Conservation (phyloP, 2,329 filamentous ascomycete species). For the Furcasterigmium sp. region DNA sequence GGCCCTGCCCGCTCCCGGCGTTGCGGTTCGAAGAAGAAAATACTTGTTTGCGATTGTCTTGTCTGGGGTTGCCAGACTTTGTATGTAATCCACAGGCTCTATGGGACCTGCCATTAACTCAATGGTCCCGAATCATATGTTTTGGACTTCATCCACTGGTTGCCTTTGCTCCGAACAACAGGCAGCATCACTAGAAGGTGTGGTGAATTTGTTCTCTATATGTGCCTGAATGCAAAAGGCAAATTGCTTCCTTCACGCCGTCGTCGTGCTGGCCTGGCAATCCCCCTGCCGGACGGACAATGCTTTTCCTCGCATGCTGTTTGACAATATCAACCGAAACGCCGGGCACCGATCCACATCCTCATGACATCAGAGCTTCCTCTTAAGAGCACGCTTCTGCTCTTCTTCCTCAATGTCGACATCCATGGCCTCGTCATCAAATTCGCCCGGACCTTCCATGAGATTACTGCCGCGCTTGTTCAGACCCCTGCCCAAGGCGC, state of each 20-base stretch:
- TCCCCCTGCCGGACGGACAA: too few relatives aligned
- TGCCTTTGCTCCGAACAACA: too few relatives aligned
- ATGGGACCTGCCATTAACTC: neutral
- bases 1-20: neutral
- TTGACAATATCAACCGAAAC: neutral
- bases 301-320: too few relatives aligned
- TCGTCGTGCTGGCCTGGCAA: too few relatives aligned
- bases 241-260: too few relatives aligned
- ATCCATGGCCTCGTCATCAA: constrained; percentile 48
- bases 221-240: too few relatives aligned
- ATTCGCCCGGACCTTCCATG: constrained; percentile 35
- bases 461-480: constrained; percentile 19
- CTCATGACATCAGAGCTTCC: constrained; percentile 41
- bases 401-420: constrained; percentile 45
- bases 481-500: constrained; percentile 16
- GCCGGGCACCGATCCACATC: too few relatives aligned
- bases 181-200: too few relatives aligned
- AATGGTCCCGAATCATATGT: too few relatives aligned
- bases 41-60: constrained; percentile 2
- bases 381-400: constrained; percentile 45
- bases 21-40: constrained; percentile 1
- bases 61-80: constrained; percentile 4
- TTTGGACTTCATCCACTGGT: too few relatives aligned
- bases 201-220: too few relatives aligned
- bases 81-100: neutral